Percentiles rank a stretch among this genome's conserved stretches.
These are phyloP conservation scores for Rheum nobile DNA, from an alignment of 148 eudicot species.

Conservation along the genomic window DNA sequence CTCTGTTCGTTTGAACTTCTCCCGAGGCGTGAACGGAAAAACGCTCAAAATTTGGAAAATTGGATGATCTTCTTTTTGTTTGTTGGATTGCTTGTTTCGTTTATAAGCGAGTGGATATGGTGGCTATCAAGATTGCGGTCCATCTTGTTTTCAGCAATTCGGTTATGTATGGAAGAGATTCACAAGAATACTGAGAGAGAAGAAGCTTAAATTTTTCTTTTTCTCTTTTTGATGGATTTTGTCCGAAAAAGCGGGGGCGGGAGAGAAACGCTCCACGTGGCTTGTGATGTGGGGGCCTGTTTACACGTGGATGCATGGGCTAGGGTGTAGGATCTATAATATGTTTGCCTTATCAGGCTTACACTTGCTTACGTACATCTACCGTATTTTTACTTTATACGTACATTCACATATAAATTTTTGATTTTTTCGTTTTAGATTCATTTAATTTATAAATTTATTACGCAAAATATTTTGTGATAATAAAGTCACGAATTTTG, in stretches of 20 bases:
- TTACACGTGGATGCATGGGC: background rate
- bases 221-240: background rate
- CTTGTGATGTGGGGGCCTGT: background rate
- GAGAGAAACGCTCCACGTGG: background rate
- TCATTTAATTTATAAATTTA: no score
- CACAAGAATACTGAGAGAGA: background rate
- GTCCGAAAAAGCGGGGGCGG: background rate
- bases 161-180: background rate
- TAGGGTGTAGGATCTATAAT: background rate
- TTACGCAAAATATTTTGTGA: no score
- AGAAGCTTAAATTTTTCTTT: background rate
- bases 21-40: background rate
- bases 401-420: no score
- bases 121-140: background rate
- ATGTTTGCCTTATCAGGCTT: background rate
- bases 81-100: background rate
- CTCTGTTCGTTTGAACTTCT: background rate
- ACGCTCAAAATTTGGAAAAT: no score
- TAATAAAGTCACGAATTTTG: no score
- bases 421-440: no score
- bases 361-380: background rate
- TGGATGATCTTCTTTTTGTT: background rate
- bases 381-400: no score
- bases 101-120: background rate
- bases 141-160: background rate